phyloP scores from a whole-genome alignment of 371 early-diverging fungal genomes.

The Entomophthora muscae region DNA sequence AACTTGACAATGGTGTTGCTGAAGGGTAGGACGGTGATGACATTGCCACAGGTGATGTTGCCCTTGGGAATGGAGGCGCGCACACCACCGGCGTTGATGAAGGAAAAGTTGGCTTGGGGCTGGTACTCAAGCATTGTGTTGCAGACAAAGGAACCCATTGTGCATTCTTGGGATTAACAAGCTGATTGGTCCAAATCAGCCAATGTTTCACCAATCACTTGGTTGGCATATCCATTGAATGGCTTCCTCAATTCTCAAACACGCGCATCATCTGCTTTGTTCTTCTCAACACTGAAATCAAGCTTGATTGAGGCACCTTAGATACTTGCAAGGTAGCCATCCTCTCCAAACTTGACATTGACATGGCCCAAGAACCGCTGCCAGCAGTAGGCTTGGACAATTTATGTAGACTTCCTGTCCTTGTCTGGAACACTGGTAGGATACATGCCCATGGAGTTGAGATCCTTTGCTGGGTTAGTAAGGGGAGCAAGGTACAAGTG shows the following conservation, averaged over 20 bases:
- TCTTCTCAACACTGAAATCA: slow-evolving; percentile 20
- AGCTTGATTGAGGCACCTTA: slow-evolving; percentile 35
- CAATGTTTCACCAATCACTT: slow-evolving; percentile 21
- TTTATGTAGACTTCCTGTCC: slow-evolving; percentile 30
- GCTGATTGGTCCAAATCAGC: slow-evolving; percentile 16
- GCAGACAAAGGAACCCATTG: slow-evolving; percentile 28
- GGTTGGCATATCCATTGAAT: slow-evolving; percentile 23
- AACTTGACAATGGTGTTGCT: slow-evolving; percentile 24
- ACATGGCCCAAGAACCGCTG: slow-evolving; percentile 51
- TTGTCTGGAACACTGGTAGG: slow-evolving; percentile 32
- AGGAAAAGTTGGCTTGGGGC: slow-evolving; percentile 16
- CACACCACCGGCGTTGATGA: slow-evolving; percentile 37
- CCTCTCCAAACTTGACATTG: slow-evolving; percentile 31
- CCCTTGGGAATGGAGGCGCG: slow-evolving; percentile 27
- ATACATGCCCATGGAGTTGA: slow-evolving; percentile 15
- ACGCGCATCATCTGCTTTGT: slow-evolving; percentile 14
- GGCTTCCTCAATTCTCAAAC: slow-evolving; percentile 24
- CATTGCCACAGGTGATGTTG: slow-evolving; percentile 23
- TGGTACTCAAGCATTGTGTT: slow-evolving; percentile 24
- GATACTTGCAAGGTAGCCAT: slow-evolving; percentile 22
- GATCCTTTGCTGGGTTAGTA: slow-evolving; percentile 6
- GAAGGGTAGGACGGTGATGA: slow-evolving; percentile 35
- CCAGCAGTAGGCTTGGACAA: slow-evolving; percentile 35
- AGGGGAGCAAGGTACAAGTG: slow-evolving; percentile 35
- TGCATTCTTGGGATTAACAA: slow-evolving; percentile 26